Base-by-base conservation (phyloP, 2,329 filamentous ascomycete species). In the Fusarium abutilonis region DNA sequence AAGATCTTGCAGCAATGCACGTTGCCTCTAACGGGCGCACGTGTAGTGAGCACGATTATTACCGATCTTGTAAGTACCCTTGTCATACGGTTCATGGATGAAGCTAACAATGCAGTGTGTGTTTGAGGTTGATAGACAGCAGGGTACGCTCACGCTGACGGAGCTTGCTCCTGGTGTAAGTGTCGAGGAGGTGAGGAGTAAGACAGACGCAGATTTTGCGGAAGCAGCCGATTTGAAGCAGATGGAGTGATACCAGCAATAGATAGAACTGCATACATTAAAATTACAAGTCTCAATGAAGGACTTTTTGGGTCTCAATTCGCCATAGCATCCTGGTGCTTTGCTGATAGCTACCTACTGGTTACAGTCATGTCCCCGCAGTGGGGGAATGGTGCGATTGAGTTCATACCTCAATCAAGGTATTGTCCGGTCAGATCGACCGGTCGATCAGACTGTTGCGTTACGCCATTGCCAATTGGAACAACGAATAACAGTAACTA, bases 31-130 rank as follows among this genome's bases (percentile, higher is more conserved):
- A 91, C 88, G 0, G 88, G 88, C 1, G 86, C 84, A 32, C 78
- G 80, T 32, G 85, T 86, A n/a, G 88, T 90, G 8, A 89, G 86
- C 78, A 89, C 86, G 4, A 89, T 91, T 55, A 89, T 90, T 54
- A 91, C 88, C 0, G 88, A 95, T 65, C 74, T 94, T 72, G 88
- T 88, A 73, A 77, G 86, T 29, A n/a, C 3, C 8, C 2, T 17
- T n/a, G 15, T 11, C 39, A 13, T 3, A 8, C 14, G 3, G 4
- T 14, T 26, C 14, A 23, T 34, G 10, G 21, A 9, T 8, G 13
- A 29, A 31, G 19, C 67, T 64, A 65, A 66, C 28, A 15, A 11
- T 28, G 1, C 55, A 87, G 83, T 89, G 88, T 60, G 90, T 93
- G 6, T 90, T 90, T 74, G 80, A 90, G 68, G 87, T 90, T 8